A percentile compares a stretch with the other conserved stretches of the same genome.
These are phyloP conservation scores for Geotrichum aggregatum DNA, from an alignment of 1,139 yeast genomes.

Conservation along the genomic window DNA sequence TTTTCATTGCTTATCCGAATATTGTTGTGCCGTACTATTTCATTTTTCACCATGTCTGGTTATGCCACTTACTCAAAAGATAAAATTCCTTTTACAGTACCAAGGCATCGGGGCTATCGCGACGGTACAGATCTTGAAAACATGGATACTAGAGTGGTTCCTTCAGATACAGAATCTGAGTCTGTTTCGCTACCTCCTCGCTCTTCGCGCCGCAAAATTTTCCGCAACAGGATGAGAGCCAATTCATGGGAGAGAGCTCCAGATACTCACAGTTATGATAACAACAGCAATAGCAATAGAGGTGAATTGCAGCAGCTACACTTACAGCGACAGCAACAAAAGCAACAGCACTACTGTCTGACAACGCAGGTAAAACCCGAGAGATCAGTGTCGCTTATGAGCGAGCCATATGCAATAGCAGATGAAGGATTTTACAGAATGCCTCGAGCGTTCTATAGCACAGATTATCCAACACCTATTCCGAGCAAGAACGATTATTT, in stretches of 20 bases:
- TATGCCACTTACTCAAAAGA: slow-evolving; percentile 8
- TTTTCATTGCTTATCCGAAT: background rate
- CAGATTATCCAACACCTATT: too few species aligned
- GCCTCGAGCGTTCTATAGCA: too few species aligned
- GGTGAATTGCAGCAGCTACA: too few species aligned
- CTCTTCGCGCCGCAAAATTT: background rate
- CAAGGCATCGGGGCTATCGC: slow-evolving; percentile 4
- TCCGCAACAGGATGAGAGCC: too few species aligned
- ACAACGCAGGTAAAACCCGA: background rate
- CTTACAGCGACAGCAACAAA: too few species aligned
- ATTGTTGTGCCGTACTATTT: background rate
- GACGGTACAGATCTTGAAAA: slow-evolving; percentile 7
- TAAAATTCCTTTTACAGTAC: slow-evolving; percentile 6
- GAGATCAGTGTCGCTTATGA: background rate
- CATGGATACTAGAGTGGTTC: slow-evolving; percentile 5
- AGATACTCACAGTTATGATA: too few species aligned
- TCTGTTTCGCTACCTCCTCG: background rate
- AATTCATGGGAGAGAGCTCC: too few species aligned
- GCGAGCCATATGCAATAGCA: background rate
- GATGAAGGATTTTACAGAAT: background rate
- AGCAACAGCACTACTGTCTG: too few species aligned
- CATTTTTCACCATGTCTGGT: background rate
- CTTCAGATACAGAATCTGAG: background rate
- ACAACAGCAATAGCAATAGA: too few species aligned
- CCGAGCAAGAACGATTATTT: too few species aligned